Conservation (phyloP, 1,284 basidiomycete species). For the Ustilago crameri region DNA sequence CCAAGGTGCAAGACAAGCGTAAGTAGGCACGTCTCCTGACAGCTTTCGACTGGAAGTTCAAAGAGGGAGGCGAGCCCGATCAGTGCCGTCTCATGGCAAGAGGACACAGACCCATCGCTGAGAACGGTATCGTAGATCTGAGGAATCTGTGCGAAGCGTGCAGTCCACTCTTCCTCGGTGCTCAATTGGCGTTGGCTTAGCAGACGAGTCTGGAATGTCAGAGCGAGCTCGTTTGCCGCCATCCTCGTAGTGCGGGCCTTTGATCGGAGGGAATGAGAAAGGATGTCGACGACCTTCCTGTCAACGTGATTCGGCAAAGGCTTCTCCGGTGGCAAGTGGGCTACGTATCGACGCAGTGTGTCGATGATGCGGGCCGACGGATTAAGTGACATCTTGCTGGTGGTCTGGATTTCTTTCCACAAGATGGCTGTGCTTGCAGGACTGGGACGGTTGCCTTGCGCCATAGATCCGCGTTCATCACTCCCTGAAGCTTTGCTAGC, state of each 20-base stretch:
- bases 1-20: conserved; percentile 49
- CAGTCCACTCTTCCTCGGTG: conserved; percentile 27
- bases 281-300: conserved; percentile 19
- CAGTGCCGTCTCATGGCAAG: conserved; percentile 44
- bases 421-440: conserved; percentile 9
- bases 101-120: conserved; percentile 6
- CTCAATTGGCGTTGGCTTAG: conserved; percentile 24
- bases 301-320: conserved; percentile 22
- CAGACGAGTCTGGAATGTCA: conserved; percentile 28
- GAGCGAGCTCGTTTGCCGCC: conserved; percentile 35
- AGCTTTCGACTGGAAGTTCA: conserved; percentile 33
- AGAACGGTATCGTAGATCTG: conserved; percentile 25
- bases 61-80: conserved; percentile 43
- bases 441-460: conserved; percentile 1
- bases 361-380: conserved; percentile 24
- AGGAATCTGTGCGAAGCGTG: conserved; percentile 21
- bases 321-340: conserved; percentile 13
- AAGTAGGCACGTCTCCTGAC: conserved; percentile 46
- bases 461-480: not conserved
- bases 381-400: conserved; percentile 15
- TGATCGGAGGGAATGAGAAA: conserved; percentile 18
- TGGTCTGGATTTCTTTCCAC: conserved; percentile 24
- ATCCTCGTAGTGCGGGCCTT: conserved; percentile 19
- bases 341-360: conserved; percentile 27
- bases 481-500: not conserved